phyloP scores from a whole-genome alignment of 2,329 filamentous ascomycete genomes.

The Nothophoma quercina region DNA sequence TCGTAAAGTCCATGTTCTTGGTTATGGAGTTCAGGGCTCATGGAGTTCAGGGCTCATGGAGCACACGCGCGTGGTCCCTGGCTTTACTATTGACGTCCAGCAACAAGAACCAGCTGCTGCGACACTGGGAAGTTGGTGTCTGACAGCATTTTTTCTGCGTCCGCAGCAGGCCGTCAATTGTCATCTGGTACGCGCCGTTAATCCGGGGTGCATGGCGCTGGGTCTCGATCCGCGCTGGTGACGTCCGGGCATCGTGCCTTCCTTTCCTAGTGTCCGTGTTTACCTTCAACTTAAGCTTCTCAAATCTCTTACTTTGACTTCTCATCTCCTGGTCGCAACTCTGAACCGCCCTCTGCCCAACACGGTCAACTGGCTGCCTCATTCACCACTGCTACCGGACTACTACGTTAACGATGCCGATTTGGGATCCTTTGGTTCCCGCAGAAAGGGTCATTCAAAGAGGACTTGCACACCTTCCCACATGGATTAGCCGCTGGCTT shows the following conservation, averaged over 20 bases:
- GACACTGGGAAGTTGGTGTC: neutral
- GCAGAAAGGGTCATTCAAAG: slow-evolving; percentile 40
- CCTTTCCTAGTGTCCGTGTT: slow-evolving; percentile 22
- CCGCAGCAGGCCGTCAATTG: neutral
- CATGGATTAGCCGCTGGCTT: slow-evolving; percentile 72
- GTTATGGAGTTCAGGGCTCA: too few relatives aligned
- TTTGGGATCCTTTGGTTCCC: slow-evolving; percentile 37
- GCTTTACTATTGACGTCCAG: too few relatives aligned
- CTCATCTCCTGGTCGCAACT: neutral
- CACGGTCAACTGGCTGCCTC: neutral
- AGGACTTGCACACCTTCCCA: slow-evolving; percentile 61
- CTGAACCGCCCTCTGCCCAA: neutral
- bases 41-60: neutral
- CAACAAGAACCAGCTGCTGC: neutral
- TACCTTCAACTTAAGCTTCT: slow-evolving; percentile 23
- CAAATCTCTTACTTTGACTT: slow-evolving; percentile 14
- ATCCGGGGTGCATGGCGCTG: slow-evolving; percentile 31
- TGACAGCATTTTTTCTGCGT: neutral
- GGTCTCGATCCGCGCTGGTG: slow-evolving; percentile 22
- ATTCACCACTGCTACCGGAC: neutral
- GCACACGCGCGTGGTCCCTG: too few relatives aligned
- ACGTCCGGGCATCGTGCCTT: slow-evolving; percentile 26
- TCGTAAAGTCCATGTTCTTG: neutral
- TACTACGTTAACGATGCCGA: slow-evolving; percentile 23
- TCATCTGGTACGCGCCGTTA: slow-evolving; percentile 22